Evolutionary conservation across 345 rosid genomes (phyloP).

Genomic region (Eucalyptus marginata): DNA sequence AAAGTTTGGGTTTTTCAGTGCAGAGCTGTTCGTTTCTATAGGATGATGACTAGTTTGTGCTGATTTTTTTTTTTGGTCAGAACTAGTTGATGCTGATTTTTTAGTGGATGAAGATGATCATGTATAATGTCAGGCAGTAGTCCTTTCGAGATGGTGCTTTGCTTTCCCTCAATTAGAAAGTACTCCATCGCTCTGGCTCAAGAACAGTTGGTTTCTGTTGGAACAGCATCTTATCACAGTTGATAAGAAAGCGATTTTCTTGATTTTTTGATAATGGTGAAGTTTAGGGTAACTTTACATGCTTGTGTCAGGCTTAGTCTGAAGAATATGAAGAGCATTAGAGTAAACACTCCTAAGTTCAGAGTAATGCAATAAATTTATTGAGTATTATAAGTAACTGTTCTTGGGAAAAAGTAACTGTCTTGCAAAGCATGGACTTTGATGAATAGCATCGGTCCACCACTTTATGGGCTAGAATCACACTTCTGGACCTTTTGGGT

Average conservation of each 20-base stretch:
- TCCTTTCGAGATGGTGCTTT: background rate
- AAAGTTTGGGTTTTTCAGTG: background rate
- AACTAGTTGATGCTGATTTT: background rate
- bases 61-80: background rate
- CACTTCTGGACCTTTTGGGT: background rate
- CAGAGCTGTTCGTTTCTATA: background rate
- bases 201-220: background rate
- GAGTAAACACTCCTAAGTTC: background rate
- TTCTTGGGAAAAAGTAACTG: background rate
- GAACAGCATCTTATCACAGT: background rate
- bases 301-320: background rate
- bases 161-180: background rate
- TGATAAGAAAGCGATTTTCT: background rate
- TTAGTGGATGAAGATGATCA: background rate
- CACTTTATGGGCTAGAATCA: background rate
- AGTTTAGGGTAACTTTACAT: background rate
- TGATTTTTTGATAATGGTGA: background rate
- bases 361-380: background rate
- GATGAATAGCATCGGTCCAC: background rate
- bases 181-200: background rate
- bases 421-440: background rate
- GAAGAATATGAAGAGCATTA: background rate
- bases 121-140: background rate
- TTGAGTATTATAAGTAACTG: background rate
- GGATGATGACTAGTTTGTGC: background rate